A percentile compares a stretch with the other conserved stretches of the same genome.
Conservation (phyloP, 2,329 filamentous ascomycete genomes). For the Tolypocladium nubicola region DNA sequence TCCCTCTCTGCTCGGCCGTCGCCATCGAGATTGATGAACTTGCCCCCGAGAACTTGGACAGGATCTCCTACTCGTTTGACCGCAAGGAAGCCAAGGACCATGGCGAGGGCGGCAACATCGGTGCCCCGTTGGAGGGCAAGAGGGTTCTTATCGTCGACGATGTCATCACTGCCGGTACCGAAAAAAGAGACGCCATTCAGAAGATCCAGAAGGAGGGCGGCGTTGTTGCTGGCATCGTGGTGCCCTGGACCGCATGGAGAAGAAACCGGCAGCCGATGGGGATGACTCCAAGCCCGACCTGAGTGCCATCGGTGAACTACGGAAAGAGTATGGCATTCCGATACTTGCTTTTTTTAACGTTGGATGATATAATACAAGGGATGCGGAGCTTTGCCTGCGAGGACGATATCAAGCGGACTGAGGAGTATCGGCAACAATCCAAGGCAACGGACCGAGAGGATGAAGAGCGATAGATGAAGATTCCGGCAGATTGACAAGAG, state of each 20-base stretch:
- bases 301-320: too few relatives aligned
- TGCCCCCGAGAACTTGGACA: slow-evolving; percentile 53
- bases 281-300: slow-evolving; percentile 40
- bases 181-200: slow-evolving; percentile 81
- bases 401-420: slow-evolving; percentile 54
- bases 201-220: slow-evolving; percentile 84
- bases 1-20: slow-evolving; percentile 74
- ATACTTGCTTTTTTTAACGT: slow-evolving; percentile 67
- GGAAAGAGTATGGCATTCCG: too few relatives aligned
- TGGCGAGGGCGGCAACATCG: slow-evolving; percentile 87
- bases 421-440: slow-evolving; percentile 62
- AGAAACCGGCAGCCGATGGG: slow-evolving; percentile 48
- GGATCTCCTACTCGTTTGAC: slow-evolving; percentile 80
- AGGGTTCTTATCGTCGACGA: slow-evolving; percentile 87
- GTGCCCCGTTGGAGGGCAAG: slow-evolving; percentile 75
- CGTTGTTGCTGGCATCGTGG: slow-evolving; percentile 73
- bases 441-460: slow-evolving; percentile 38
- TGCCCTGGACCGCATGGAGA: slow-evolving; percentile 82
- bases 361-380: slow-evolving; percentile 72
- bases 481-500: too few relatives aligned
- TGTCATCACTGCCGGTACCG: slow-evolving; percentile 90
- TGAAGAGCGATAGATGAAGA: too few relatives aligned
- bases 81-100: slow-evolving; percentile 95
- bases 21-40: slow-evolving; percentile 64
- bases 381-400: slow-evolving; percentile 51